Percentiles rank a stretch among this genome's conserved stretches.
phyloP scores from a whole-genome alignment of 192 early-diverging fungal genomes.

The Entophlyctis helioformis region DNA sequence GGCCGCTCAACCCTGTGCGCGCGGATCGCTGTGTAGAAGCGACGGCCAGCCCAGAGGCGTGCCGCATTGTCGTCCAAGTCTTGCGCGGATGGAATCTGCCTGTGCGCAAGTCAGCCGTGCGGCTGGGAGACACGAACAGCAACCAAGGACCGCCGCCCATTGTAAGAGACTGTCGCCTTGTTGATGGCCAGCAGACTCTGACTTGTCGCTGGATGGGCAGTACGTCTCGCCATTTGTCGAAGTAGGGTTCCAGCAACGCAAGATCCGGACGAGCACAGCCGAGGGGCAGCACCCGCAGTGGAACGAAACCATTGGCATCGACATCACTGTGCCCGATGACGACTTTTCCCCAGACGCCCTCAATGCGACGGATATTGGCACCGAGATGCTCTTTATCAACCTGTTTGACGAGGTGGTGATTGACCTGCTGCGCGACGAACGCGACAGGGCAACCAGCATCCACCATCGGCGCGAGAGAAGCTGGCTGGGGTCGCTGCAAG shows the following conservation, averaged over 20 bases:
- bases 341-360: slow-evolving; percentile 28
- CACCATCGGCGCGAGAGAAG: slow-evolving; percentile 35
- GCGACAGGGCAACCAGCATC: slow-evolving; percentile 22
- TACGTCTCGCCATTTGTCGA: slow-evolving; percentile 36
- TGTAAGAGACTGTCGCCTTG: too few relatives aligned
- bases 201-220: background rate
- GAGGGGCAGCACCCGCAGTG: slow-evolving; percentile 41
- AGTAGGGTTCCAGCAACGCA: slow-evolving; percentile 28
- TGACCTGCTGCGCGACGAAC: slow-evolving; percentile 33
- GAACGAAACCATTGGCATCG: slow-evolving; percentile 38
- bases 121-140: slow-evolving; percentile 7
- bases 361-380: slow-evolving; percentile 26
- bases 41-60: slow-evolving; percentile 21
- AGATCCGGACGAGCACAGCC: slow-evolving; percentile 14
- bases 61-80: slow-evolving; percentile 31
- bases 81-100: slow-evolving; percentile 31
- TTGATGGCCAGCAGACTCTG: too few relatives aligned
- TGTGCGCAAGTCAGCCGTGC: slow-evolving; percentile 11
- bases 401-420: slow-evolving; percentile 42
- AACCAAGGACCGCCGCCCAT: too few relatives aligned
- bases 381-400: slow-evolving; percentile 37
- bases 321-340: slow-evolving; percentile 16
- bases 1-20: slow-evolving; percentile 35
- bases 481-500: slow-evolving; percentile 34
- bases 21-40: slow-evolving; percentile 6